A percentile compares a stretch with the other conserved stretches of the same genome.
These are phyloP conservation scores for Vitis vinifera DNA, from an alignment of 164 flowering plant genomes.

Conservation along the genomic window ASM3070453v1 NC_081821.1:11272001-11272500, in stretches of 20 bases:
- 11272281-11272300: conserved; percentile 13
- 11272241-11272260: conserved; percentile 24
- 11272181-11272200: conserved; percentile 5
- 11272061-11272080: conserved; percentile 17
- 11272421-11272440: conserved; percentile 56
- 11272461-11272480: conserved; percentile 78
- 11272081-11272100: conserved; percentile 10
- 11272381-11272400: conserved; percentile 41
- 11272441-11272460: conserved; percentile 76
- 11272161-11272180: conserved; percentile 12
- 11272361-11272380: conserved; percentile 16
- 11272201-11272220: conserved; percentile 9
- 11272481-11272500: conserved; percentile 92
- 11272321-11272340: not conserved
- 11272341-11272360: conserved; percentile 3
- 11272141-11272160: conserved; percentile 12
- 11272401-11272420: conserved; percentile 38
- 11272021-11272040: conserved; percentile 28
- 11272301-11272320: conserved; percentile 11
- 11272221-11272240: conserved; percentile 24
- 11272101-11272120: conserved; percentile 23
- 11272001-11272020: conserved; percentile 16
- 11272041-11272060: conserved; percentile 28
- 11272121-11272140: conserved; percentile 23
- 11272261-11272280: conserved; percentile 13